These are phyloP conservation scores for Sporormia fimetaria DNA, from an alignment of 495 filamentous ascomycete species.

Conservation along the genomic window DNA sequence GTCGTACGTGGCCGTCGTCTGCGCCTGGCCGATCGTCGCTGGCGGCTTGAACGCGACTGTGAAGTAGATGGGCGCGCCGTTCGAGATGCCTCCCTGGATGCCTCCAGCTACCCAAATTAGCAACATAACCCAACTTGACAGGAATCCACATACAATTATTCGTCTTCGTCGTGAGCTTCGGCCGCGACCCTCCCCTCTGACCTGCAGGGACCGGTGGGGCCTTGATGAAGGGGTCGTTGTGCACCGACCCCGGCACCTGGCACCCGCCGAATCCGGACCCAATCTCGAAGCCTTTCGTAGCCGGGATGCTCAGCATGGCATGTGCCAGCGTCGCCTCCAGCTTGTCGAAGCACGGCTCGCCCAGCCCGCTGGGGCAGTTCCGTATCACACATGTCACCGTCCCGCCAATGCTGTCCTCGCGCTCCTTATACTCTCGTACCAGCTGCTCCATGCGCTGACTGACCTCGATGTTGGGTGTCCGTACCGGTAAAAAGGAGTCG, in stretches of 20 bases:
- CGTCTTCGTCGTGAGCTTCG: conserved; percentile 70
- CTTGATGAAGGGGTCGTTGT: conserved; percentile 85
- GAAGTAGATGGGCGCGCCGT: conserved; percentile 93
- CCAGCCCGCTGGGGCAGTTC: conserved; percentile 76
- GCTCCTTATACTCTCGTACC: conserved; percentile 71
- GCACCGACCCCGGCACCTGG: conserved; percentile 74
- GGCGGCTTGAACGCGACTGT: conserved; percentile 90
- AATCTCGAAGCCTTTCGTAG: conserved; percentile 94
- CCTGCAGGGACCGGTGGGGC: conserved; percentile 31
- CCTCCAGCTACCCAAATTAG: too few species aligned
- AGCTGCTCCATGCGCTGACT: conserved; percentile 63
- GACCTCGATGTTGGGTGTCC: conserved; percentile 63
- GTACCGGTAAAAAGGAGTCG: conserved; percentile 70
- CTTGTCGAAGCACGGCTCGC: conserved; percentile 95
- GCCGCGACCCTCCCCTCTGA: conserved; percentile 22
- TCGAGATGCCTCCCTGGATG: conserved; percentile 93
- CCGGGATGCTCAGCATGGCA: conserved; percentile 94
- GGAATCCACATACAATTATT: too few species aligned
- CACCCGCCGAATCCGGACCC: conserved; percentile 88
- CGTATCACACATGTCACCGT: conserved; percentile 94
- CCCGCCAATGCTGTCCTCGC: conserved; percentile 84
- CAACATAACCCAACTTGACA: too few species aligned
- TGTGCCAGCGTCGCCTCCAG: conserved; percentile 88
- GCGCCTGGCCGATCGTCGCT: conserved; percentile 88
- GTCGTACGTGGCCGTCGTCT: conserved; percentile 72